phyloP scores from a whole-genome alignment of 306 rosid species.

The Mucuna pruriens region DNA sequence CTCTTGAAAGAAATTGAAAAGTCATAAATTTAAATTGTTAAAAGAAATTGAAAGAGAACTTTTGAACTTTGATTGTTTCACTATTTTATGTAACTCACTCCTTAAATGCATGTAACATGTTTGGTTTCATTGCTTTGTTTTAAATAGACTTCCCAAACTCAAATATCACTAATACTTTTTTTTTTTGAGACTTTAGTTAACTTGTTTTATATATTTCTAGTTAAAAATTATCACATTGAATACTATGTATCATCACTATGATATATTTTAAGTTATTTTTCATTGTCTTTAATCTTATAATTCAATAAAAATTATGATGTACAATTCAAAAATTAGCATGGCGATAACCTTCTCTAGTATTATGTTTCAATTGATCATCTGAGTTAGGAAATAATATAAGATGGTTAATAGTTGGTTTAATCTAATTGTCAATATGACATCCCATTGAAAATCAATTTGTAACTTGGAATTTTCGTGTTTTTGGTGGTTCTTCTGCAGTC shows the following conservation, averaged over 20 bases:
- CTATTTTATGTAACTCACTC: background rate
- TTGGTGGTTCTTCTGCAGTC: background rate
- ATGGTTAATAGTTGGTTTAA: constrained; percentile 5
- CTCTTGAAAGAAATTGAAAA: background rate
- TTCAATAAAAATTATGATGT: background rate
- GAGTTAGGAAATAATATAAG: background rate
- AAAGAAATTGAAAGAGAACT: background rate
- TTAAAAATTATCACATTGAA: background rate
- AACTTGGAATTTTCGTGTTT: background rate
- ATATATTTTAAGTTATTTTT: background rate
- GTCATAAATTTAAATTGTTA: background rate
- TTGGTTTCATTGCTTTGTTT: background rate
- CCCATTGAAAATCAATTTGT: background rate
- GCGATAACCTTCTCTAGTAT: background rate
- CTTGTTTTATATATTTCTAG: background rate
- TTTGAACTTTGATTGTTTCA: background rate
- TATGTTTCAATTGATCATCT: constrained; percentile 18
- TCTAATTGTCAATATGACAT: background rate
- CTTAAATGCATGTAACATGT: background rate
- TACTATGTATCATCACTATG: background rate
- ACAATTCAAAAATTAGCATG: background rate
- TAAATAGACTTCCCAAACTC: background rate
- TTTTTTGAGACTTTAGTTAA: background rate
- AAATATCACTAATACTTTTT: background rate
- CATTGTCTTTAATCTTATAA: background rate